Evolutionary conservation across 2,329 filamentous ascomycete species (phyloP).

Genomic region (Plectosphaerella sp.): DNA sequence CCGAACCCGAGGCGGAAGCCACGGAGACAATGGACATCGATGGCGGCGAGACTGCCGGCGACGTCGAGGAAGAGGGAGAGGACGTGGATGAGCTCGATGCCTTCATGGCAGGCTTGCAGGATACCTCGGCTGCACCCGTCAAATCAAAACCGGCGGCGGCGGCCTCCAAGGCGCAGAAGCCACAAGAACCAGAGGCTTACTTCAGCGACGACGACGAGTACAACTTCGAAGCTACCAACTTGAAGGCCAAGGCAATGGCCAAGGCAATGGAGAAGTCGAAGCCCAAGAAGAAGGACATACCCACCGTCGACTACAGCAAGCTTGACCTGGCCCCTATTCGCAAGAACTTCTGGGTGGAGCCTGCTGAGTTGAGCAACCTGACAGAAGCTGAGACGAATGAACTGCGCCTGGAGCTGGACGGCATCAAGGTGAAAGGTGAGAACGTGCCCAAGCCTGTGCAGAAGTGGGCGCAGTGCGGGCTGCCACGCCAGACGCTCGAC

Average conservation of each 20-base stretch:
- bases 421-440: slow-evolving; percentile 87
- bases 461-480: slow-evolving; percentile 94
- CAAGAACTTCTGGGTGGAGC: slow-evolving; percentile 94
- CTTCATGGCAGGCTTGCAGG: slow-evolving; percentile 77
- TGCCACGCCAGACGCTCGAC: slow-evolving; percentile 81
- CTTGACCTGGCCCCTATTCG: slow-evolving; percentile 79
- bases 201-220: slow-evolving; percentile 86
- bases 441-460: slow-evolving; percentile 90
- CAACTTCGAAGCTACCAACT: slow-evolving; percentile 44
- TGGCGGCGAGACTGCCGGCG: slow-evolving; percentile 50
- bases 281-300: slow-evolving; percentile 95
- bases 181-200: slow-evolving; percentile 74
- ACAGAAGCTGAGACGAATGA: slow-evolving; percentile 79
- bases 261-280: slow-evolving; percentile 30
- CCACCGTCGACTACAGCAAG: slow-evolving; percentile 80
- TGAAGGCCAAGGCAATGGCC: slow-evolving; percentile 45
- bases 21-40: slow-evolving; percentile 55
- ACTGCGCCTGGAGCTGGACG: slow-evolving; percentile 82
- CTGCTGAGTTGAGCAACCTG: slow-evolving; percentile 76
- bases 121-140: slow-evolving; percentile 26
- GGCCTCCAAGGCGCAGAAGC: slow-evolving; percentile 31
- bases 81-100: slow-evolving; percentile 89
- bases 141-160: slow-evolving; percentile 4
- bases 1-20: slow-evolving; percentile 44
- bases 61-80: slow-evolving; percentile 70